These are phyloP conservation scores for Brassica cretica DNA, from an alignment of 345 rosid species.

Conservation along the genomic window DNA sequence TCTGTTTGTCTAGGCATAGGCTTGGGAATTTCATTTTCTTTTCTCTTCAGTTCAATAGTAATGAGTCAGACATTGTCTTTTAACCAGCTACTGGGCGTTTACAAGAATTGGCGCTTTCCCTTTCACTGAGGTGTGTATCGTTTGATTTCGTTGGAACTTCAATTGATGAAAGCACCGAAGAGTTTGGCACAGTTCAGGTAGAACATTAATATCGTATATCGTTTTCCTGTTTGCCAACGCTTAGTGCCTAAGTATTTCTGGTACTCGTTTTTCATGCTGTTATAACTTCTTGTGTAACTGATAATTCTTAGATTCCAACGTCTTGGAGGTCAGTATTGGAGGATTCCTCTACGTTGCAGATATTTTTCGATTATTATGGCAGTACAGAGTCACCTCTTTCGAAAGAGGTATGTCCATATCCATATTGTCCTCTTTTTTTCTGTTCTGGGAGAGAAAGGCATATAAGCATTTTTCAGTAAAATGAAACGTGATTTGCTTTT, in stretches of 20 bases:
- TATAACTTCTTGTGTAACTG: conserved; percentile 7
- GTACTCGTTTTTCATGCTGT: conserved; percentile 14
- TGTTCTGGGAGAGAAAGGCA: conserved; percentile 16
- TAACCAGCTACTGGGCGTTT: conserved; percentile 65
- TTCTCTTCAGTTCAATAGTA: conserved; percentile 4
- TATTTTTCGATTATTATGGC: conserved; percentile 93
- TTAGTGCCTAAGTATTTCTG: neutral
- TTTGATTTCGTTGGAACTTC: conserved; percentile 99
- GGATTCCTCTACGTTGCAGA: conserved; percentile 89
- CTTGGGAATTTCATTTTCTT: neutral
- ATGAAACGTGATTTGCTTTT: neutral
- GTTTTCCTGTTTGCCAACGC: conserved; percentile 11
- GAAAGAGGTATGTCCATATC: conserved; percentile 70
- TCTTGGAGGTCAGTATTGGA: conserved; percentile 90
- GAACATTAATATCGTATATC: conserved; percentile 1
- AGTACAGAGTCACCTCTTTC: conserved; percentile 74
- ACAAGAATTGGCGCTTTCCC: conserved; percentile 97
- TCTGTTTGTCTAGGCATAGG: conserved; percentile 23
- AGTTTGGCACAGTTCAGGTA: conserved; percentile 99
- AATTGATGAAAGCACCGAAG: conserved; percentile 97
- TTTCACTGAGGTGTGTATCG: conserved; percentile 88
- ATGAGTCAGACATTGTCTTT: conserved; percentile 28
- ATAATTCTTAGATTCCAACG: conserved; percentile 68
- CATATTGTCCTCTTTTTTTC: neutral
- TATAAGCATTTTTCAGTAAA: conserved; percentile 9